phyloP scores from a whole-genome alignment of 1,284 basidiomycete species.

The Cryptococcus wingfieldii region DNA sequence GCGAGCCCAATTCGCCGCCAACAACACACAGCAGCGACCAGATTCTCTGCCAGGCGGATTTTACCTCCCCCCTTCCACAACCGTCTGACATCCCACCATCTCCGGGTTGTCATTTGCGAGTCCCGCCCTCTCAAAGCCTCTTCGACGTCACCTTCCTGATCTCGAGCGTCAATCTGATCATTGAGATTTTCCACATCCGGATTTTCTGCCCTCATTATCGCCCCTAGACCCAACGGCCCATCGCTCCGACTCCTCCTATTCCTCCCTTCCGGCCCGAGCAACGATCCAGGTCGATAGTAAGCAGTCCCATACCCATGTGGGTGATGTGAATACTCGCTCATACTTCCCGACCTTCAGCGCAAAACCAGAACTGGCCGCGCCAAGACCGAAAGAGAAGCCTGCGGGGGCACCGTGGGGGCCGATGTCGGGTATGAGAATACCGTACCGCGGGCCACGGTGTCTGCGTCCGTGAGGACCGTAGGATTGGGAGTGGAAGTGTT shows the following conservation, averaged over 20 bases:
- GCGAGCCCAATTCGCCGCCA: no score
- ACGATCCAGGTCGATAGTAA: no score
- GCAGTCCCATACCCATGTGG: not conserved
- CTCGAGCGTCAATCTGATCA: not conserved
- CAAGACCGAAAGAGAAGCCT: constrained; percentile 49
- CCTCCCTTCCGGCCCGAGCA: not conserved
- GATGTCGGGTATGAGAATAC: constrained; percentile 46
- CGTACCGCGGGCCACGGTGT: constrained; percentile 34
- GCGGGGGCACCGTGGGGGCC: no score
- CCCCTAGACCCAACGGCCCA: constrained; percentile 19
- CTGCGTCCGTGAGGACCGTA: constrained; percentile 2
- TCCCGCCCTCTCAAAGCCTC: constrained; percentile 10
- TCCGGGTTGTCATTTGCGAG: not conserved
- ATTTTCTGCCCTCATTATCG: constrained; percentile 23
- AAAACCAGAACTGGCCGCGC: constrained; percentile 49
- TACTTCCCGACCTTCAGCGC: constrained; percentile 35
- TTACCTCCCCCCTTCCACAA: not conserved
- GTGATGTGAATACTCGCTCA: constrained; percentile 11
- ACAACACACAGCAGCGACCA: no score
- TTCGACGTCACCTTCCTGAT: not conserved
- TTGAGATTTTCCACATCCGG: not conserved
- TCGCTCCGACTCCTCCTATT: constrained; percentile 24
- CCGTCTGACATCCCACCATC: constrained; percentile 3
- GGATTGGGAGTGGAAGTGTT: not conserved
- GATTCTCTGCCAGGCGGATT: not conserved